Base-by-base conservation (phyloP, 192 early-diverging fungal genomes). In the Coemansia guatemalensis region DNA sequence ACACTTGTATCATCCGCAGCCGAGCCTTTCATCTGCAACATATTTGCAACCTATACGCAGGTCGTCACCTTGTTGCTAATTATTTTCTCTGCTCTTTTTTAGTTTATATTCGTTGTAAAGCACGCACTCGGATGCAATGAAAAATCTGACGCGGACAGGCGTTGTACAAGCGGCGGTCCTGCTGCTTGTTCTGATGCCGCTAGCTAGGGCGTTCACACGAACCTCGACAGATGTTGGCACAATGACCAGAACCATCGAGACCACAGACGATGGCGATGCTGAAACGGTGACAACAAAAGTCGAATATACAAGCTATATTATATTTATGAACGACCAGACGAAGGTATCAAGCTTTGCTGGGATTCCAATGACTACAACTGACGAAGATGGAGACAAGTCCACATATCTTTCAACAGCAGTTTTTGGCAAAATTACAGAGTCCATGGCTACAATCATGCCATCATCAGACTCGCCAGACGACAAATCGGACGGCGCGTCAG, bases 311-410 rank as follows among this genome's bases (percentile, higher is more conserved):
- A 78, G 62, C 60, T 72, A 72, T 33, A 51, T 72, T 30, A 60
- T 78, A 8, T 65, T 53, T 21, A 78, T 78, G 75, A 78, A 78
- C 22, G 75, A 78, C 58, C 26, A 65, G 9, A 29, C 25, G 9
- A 30, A 21, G 14, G 25, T 52, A 18, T 78, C 75, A 17, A 68
- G 69, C 23, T 72, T 78, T 58, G 59, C 68, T 20, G 75, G 75
- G 9, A 61, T 70, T 7, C 69, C 66, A 23, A 52, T 56, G 47
- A 64, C 69, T 17, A 78, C 75, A 1, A 78, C 69, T 4, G 65
- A 78, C 59, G 39, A 22, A 8, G 30, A 65, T 0, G 69, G 75
- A 51, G 33, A 65, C 25, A 26, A 35, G 24, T 71, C 69, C 6
- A 65, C 63, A 9, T 68, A 67, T 30, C 23, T 77, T 20, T 71